Evolutionary conservation across 306 rosid genomes (phyloP).

Genomic region (Fagus sylvatica): DNA sequence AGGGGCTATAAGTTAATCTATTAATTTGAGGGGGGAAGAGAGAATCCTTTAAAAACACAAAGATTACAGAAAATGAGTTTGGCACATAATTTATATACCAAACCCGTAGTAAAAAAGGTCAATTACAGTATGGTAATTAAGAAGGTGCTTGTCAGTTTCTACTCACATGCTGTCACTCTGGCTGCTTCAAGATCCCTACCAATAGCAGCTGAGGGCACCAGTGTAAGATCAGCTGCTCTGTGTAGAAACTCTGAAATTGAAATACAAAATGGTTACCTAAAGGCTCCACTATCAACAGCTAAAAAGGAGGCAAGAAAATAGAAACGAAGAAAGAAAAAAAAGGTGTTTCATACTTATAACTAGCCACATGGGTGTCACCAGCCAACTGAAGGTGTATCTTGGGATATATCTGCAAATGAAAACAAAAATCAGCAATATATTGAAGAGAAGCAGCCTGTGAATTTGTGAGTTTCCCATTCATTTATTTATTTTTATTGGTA

Average conservation of each 20-base stretch:
- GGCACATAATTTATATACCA: background rate
- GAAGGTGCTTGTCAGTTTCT: background rate
- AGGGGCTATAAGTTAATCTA: background rate
- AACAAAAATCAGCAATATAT: conserved; percentile 18
- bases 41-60: background rate
- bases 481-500: background rate
- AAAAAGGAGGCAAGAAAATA: conserved; percentile 12
- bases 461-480: background rate
- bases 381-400: conserved; percentile 97
- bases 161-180: conserved; percentile 82
- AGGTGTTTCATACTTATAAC: conserved; percentile 65
- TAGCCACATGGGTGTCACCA: conserved; percentile 98
- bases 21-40: background rate
- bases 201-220: conserved; percentile 96
- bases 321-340: background rate
- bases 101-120: background rate
- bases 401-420: conserved; percentile 78
- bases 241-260: conserved; percentile 78
- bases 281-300: conserved; percentile 7
- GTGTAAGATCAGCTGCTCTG: conserved; percentile 90
- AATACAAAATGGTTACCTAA: conserved; percentile 30
- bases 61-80: background rate
- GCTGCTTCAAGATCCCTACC: conserved; percentile 74
- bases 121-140: conserved; percentile 10
- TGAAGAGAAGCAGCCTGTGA: background rate